Evolutionary conservation across 192 early-diverging fungal genomes (phyloP), one percentile per base, ranked within the genome.

Genomic region (Lobosporangium transversale): DNA sequence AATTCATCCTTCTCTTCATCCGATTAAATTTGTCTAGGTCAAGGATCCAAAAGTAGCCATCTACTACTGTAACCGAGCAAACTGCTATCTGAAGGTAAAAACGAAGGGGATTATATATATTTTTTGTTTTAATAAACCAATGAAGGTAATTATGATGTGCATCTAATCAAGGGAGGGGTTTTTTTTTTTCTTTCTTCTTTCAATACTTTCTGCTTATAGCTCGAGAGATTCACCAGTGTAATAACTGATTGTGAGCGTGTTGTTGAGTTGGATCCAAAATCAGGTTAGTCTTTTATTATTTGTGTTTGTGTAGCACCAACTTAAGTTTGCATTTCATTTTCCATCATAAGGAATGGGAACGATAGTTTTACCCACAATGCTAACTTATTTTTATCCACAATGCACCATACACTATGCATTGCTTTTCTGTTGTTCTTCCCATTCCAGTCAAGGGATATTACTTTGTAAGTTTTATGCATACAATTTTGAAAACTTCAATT

Each of bases 41-140:
- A 76, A 91, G 57, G 81, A 89, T 61, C 84, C 90, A 2, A 73
- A 35, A 10, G 84, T 88, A 44, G 74, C 88, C 18, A 73, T 86
- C 4, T 95, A 93, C 68, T 95, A 89, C 70, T 92, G 92, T n/a
- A 95, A 95, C 62, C 79, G 94, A 12, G 93, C 93, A 14, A 83
- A 93, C 12, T 91, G 89, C 57, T 89, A 87, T 53, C 83, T 92
- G 26, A 87, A 87, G 60, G 84, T 83, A 78, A 0, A n/a, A 42
- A 42, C 40, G 17, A 42, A 17, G 17, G 9, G 15, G 52, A 9
- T 29, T 53, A 26, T 9, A 12, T n/a, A n/a, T n/a, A n/a, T n/a
- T n/a, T n/a, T n/a, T n/a, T n/a, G n/a, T n/a, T n/a, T n/a, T n/a
- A n/a, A n/a, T n/a, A n/a, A n/a, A n/a, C n/a, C n/a, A n/a, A n/a